A percentile compares a stretch with the other conserved stretches of the same genome.
These are phyloP conservation scores for Irineochytrium annulatum DNA, from an alignment of 192 early-diverging fungal genomes.

Conservation along the genomic window DNA sequence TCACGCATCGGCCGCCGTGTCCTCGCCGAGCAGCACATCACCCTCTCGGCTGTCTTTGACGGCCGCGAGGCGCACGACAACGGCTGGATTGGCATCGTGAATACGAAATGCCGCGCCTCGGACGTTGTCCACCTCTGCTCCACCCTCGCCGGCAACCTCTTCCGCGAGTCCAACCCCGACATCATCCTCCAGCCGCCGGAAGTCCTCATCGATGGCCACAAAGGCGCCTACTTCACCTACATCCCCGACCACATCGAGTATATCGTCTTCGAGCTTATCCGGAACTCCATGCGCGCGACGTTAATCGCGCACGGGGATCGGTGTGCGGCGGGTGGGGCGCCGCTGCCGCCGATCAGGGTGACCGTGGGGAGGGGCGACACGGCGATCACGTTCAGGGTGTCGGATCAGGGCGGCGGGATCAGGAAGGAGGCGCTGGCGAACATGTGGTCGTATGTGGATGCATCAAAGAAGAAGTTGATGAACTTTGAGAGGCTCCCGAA, in stretches of 20 bases:
- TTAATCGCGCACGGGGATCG: constrained; percentile 43
- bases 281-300: constrained; percentile 77
- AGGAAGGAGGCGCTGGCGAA: constrained; percentile 52
- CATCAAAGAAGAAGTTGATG: constrained; percentile 49
- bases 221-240: constrained; percentile 77
- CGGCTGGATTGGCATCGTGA: constrained; percentile 66
- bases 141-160: constrained; percentile 30
- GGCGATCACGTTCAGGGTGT: constrained; percentile 85
- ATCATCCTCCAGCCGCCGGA: constrained; percentile 57
- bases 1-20: constrained; percentile 84
- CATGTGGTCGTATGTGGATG: constrained; percentile 80
- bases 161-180: constrained; percentile 43
- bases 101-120: constrained; percentile 57
- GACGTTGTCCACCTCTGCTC: constrained; percentile 47
- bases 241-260: constrained; percentile 95
- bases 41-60: constrained; percentile 55
- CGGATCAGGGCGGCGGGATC: constrained; percentile 92
- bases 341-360: constrained; percentile 75
- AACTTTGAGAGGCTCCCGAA: constrained; percentile 71
- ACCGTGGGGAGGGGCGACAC: constrained; percentile 73
- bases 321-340: background rate
- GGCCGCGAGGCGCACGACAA: constrained; percentile 52
- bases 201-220: constrained; percentile 69
- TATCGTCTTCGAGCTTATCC: constrained; percentile 86
- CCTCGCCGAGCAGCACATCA: constrained; percentile 89